Base-by-base conservation (phyloP, 2,329 filamentous ascomycete species). In the Stachybotrys elegans region DNA sequence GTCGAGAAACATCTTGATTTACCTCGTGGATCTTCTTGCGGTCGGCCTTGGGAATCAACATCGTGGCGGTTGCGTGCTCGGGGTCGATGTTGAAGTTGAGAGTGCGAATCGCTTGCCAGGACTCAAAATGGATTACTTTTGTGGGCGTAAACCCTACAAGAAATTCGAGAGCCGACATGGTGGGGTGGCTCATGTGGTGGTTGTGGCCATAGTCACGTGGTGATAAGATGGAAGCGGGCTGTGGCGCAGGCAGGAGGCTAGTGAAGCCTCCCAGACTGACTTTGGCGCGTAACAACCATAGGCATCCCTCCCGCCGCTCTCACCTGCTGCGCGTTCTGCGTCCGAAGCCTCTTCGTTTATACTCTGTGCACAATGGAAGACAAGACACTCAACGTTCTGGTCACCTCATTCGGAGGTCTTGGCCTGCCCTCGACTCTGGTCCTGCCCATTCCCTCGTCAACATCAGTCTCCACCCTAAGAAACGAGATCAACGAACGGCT, bases 21-120 rank as follows among this genome's bases (percentile, higher is more conserved):
- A 77, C 74, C 77, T 85, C 92, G 84, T 98, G 93, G 79, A 98
- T 97, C 86, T 90, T 89, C 88, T 98, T 98, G 81, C 94, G 91
- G 81, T 98, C 93, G 75, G 89, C 87, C 86, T 97, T 97, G 73
- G 93, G 93, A 75, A 98, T 98, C 81, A 98, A 86, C 93, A 82
- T 82, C 86, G 91, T 79, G 71, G 69, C 72, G 72, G 70, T 73
- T 70, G 57, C 62, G 59, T 67, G 63, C 58, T 62, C 59, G 59
- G n/a, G 56, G 66, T 68, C 70, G 73, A 79, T 75, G 73, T 73
- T 75, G 66, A 64, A 62, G 61, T 63, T 66, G 65, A 62, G 61
- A 63, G 64, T 57, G 60, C 55, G 57, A 53, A 56, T 54, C 53
- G 56, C 55, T 53, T 60, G 58, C 57, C 56, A 60, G 61, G 57